Base-by-base conservation (phyloP, 2,329 filamentous ascomycete genomes). In the Ceratocystis lukuohia region DNA sequence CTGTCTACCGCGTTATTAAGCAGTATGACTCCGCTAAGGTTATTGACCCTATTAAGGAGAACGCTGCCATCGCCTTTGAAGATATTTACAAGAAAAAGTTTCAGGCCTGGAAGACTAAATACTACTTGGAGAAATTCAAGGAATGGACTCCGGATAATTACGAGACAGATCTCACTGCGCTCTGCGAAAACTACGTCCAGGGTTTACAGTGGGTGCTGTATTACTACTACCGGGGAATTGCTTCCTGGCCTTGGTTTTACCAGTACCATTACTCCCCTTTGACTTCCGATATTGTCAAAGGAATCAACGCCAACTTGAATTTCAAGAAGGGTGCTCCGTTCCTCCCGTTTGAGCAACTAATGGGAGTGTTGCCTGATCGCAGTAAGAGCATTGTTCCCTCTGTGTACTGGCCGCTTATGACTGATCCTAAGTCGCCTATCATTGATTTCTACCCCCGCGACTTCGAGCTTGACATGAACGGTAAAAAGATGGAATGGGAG, bases 401-500 rank as follows among this genome's bases (percentile, higher is more conserved):
- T 45, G 85, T 91, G 3, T 97, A 96, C 75, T 90, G 94, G 76
- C 85, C 90, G 30, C 80, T 99, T 62, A 99, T 99, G 94, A 96
- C 91, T 1, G 89, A 89, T 66, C 82, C 88, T 1, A 84, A 88
- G 17, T 97, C 93, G 17, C 91, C 94, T 1, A 99, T 99, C 74
- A 88, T 96, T 72, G 94, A 99, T 74, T 99, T 99, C 74, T 99
- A 99, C 72, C 94, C 94, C 1, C 84, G 93, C 71, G 94, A 99
- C 72, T 99, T 99, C 72, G 91, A 95, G 70, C 81, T 99, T 50
- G 95, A 99, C 74, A 97, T 99, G 94, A 97, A 99, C 71, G 95
- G 94, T 68, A 99, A 99, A 80, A 99, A 96, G 78, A 95, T 96
- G 88, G 95, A 99, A 70, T 99, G 94, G 94, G 94, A 99, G 74